Evolutionary conservation across 2,329 filamentous ascomycete species (phyloP).

Genomic region (Neonectria punicea): DNA sequence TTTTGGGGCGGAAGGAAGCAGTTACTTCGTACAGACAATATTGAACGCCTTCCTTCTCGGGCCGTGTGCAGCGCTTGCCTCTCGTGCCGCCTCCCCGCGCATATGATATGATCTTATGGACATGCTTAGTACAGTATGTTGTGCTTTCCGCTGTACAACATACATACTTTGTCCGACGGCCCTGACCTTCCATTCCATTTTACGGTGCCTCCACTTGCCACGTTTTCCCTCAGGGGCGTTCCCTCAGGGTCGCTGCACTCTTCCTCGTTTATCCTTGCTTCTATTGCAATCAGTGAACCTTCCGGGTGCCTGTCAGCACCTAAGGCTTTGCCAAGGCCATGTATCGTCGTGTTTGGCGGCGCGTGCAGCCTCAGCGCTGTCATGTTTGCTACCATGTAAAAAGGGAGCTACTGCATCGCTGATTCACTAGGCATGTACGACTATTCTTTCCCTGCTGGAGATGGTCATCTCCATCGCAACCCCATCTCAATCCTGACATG

Average conservation of each 20-base stretch:
- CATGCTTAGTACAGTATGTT: too few species aligned
- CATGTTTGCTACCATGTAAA: not conserved
- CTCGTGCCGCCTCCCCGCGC: not conserved
- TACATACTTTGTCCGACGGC: not conserved
- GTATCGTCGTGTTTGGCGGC: conserved; percentile 7
- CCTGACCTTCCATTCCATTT: not conserved
- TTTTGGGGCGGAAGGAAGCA: not conserved
- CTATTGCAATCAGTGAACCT: not conserved
- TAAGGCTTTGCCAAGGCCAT: conserved; percentile 6
- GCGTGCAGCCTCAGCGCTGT: not conserved
- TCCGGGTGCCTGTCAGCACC: not conserved
- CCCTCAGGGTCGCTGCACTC: conserved; percentile 13
- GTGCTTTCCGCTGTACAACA: not conserved
- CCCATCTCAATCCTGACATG: conserved; percentile 21
- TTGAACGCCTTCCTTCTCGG: conserved; percentile 1
- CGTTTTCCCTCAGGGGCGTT: conserved; percentile 6
- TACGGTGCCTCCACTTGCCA: conserved; percentile 13
- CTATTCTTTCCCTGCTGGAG: not conserved
- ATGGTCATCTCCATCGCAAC: not conserved
- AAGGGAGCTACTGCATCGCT: not conserved
- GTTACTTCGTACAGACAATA: not conserved
- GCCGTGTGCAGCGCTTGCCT: not conserved
- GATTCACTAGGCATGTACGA: not conserved
- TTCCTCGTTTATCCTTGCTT: conserved; percentile 2
- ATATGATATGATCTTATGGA: not conserved